A percentile compares a stretch with the other conserved stretches of the same genome.
Evolutionary conservation across 2,329 filamentous ascomycete species (phyloP).

Genomic region (Aspergillus felis): DNA sequence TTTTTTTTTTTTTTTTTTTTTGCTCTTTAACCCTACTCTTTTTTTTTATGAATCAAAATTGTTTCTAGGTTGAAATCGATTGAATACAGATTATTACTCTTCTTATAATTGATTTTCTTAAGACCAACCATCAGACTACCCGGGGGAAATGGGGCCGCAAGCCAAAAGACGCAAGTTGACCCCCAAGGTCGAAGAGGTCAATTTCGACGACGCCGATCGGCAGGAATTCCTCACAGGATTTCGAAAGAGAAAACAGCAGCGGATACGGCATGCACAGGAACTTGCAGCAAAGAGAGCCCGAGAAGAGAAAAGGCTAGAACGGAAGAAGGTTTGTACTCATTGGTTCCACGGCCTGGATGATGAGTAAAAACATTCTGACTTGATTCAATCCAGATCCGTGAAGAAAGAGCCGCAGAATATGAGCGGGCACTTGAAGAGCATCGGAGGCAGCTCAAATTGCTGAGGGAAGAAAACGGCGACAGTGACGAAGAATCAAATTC

Average conservation of each 20-base stretch:
- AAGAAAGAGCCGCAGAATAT: conserved; percentile 76
- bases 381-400: conserved; percentile 61
- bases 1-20: conserved; percentile 1
- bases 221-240: conserved; percentile 91
- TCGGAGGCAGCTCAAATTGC: conserved; percentile 64
- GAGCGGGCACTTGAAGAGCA: conserved; percentile 77
- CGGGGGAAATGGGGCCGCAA: conserved; percentile 48
- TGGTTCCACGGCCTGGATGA: neutral
- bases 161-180: conserved; percentile 64
- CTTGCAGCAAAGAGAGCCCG: conserved; percentile 71
- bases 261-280: conserved; percentile 80
- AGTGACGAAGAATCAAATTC: conserved; percentile 20
- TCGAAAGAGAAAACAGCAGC: conserved; percentile 87
- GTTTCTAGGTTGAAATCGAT: conserved; percentile 9
- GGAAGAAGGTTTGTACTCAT: conserved; percentile 64
- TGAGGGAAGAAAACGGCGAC: conserved; percentile 42
- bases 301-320: conserved; percentile 68
- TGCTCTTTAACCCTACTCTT: conserved; percentile 2
- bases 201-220: conserved; percentile 75
- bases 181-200: conserved; percentile 69
- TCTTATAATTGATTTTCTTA: neutral
- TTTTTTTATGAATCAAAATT: conserved; percentile 10
- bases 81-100: neutral
- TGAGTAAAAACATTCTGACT: neutral
- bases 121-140: neutral